These are phyloP conservation scores for Tricholoma terreum DNA, from an alignment of 768 basidiomycete genomes.

Conservation along the genomic window DNA sequence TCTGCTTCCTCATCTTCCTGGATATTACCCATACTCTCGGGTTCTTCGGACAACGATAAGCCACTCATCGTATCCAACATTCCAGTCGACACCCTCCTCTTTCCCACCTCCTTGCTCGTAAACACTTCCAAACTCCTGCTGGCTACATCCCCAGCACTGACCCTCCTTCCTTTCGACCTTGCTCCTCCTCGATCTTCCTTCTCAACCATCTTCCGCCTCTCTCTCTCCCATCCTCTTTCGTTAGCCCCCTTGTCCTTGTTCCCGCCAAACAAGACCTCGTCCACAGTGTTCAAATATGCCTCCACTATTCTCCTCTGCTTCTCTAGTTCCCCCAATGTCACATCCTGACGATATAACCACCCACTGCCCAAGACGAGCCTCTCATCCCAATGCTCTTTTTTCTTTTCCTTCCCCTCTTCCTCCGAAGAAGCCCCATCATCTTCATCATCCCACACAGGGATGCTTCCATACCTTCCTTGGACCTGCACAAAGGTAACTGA, in stretches of 20 bases:
- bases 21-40: constrained; percentile 49
- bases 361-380: constrained; percentile 75
- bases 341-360: constrained; percentile 75
- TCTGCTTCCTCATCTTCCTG: constrained; percentile 43
- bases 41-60: constrained; percentile 53
- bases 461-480: constrained; percentile 56
- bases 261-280: constrained; percentile 72
- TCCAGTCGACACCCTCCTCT: constrained; percentile 59
- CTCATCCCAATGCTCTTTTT: constrained; percentile 78
- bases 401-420: constrained; percentile 50
- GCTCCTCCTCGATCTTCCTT: constrained; percentile 37
- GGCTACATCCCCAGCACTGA: constrained; percentile 43
- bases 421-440: constrained; percentile 39
- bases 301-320: constrained; percentile 57
- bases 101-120: constrained; percentile 23
- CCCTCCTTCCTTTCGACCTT: constrained; percentile 46
- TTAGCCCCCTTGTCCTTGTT: constrained; percentile 43
- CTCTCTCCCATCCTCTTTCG: constrained; percentile 47
- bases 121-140: constrained; percentile 16
- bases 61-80: constrained; percentile 52
- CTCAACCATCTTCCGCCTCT: constrained; percentile 41
- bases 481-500: constrained; percentile 71
- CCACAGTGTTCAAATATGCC: constrained; percentile 73
- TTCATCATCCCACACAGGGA: constrained; percentile 84
- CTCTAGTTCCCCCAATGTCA: constrained; percentile 48